Evolutionary conservation across 2,329 filamentous ascomycete genomes (phyloP).

Genomic region (Penicillium sp.): DNA sequence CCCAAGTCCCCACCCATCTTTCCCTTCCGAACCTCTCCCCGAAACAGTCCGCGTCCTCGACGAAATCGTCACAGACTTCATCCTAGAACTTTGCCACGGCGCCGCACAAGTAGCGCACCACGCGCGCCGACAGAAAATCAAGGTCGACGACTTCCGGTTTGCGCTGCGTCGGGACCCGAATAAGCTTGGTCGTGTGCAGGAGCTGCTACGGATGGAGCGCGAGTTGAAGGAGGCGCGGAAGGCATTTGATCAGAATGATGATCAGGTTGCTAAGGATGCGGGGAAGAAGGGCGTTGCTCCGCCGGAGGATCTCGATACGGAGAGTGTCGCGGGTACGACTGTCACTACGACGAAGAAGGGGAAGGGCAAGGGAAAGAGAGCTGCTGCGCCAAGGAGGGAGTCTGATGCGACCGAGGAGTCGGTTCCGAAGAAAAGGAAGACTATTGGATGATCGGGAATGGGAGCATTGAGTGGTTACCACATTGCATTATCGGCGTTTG

Average conservation of each 20-base stretch:
- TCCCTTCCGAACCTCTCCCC: conserved; percentile 74
- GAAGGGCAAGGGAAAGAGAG: conserved; percentile 44
- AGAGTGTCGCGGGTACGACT: conserved; percentile 25
- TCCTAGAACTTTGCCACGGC: conserved; percentile 89
- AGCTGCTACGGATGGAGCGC: conserved; percentile 85
- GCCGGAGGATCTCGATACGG: conserved; percentile 34
- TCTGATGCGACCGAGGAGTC: conserved; percentile 43
- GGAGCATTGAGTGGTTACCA: background rate
- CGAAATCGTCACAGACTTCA: conserved; percentile 95
- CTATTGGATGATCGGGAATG: conserved; percentile 15
- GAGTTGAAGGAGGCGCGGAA: conserved; percentile 83
- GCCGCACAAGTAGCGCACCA: conserved; percentile 84
- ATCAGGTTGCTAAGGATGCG: conserved; percentile 46
- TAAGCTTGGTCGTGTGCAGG: conserved; percentile 86
- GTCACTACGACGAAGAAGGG: conserved; percentile 36
- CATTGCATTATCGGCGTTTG: background rate
- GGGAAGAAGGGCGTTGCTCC: conserved; percentile 38
- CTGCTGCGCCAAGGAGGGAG: conserved; percentile 22
- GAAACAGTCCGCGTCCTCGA: conserved; percentile 86
- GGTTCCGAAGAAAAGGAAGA: conserved; percentile 41
- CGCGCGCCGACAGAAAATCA: conserved; percentile 91
- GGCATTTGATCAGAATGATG: conserved; percentile 51
- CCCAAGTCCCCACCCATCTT: conserved; percentile 58
- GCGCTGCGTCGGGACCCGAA: conserved; percentile 81
- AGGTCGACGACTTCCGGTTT: conserved; percentile 97